Percentiles rank a stretch among this genome's conserved stretches.
These are phyloP conservation scores for Apiospora pterosperma DNA, from an alignment of 2,329 filamentous ascomycete genomes.

Conservation along the genomic window DNA sequence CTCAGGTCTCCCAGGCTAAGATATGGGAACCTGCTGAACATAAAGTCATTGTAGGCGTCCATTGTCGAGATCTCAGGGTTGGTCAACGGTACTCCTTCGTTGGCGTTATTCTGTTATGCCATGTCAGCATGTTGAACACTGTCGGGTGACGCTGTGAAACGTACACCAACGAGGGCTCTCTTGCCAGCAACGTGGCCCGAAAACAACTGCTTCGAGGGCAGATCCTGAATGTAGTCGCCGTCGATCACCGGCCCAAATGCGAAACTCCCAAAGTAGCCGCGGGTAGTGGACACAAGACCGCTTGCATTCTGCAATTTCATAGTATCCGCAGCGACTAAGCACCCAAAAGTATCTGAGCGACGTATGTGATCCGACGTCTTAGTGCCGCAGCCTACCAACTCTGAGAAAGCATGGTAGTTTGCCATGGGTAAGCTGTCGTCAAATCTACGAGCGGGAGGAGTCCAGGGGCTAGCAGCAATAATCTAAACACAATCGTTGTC, in stretches of 20 bases:
- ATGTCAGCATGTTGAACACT: too few relatives aligned
- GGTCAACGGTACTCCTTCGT: constrained; percentile 35
- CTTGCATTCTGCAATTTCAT: constrained; percentile 31
- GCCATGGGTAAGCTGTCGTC: constrained; percentile 16
- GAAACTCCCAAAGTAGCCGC: constrained; percentile 24
- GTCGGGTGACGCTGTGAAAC: constrained; percentile 19
- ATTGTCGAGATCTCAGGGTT: constrained; percentile 31
- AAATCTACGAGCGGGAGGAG: constrained; percentile 19
- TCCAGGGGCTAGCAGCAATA: constrained; percentile 22
- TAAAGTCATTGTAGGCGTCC: constrained; percentile 26
- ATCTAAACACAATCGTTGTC: constrained; percentile 12
- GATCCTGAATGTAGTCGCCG: constrained; percentile 27
- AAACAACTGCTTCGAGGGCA: constrained; percentile 25
- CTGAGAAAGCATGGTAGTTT: constrained; percentile 29
- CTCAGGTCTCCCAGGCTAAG: constrained; percentile 27
- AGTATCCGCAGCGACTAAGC: constrained; percentile 30
- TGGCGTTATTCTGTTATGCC: constrained; percentile 25
- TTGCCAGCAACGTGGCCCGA: not conserved
- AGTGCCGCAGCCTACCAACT: constrained; percentile 28
- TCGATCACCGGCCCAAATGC: constrained; percentile 37
- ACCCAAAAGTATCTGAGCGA: constrained; percentile 24
- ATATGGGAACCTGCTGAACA: constrained; percentile 29
- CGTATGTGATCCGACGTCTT: constrained; percentile 16
- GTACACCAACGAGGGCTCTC: constrained; percentile 28
- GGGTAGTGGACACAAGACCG: constrained; percentile 22